These are phyloP conservation scores for Neofusicoccum sp. DNA, from an alignment of 2,329 filamentous ascomycete species.

Conservation along the genomic window DNA sequence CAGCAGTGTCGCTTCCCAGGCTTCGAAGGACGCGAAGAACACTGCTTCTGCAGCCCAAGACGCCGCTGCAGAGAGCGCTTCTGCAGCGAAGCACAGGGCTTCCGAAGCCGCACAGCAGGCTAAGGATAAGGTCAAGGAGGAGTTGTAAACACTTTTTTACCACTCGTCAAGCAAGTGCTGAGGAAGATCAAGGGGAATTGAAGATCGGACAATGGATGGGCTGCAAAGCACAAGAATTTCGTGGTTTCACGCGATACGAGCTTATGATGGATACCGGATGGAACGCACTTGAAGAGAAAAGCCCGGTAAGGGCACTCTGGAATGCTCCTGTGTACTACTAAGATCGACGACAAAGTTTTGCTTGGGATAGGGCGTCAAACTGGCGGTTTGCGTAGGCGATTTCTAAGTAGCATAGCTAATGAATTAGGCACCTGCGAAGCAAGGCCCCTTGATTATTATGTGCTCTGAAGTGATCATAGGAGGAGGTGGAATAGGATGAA, in stretches of 20 bases:
- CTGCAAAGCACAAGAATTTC: neutral
- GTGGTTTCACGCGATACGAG: conserved; percentile 10
- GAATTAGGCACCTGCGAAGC: neutral
- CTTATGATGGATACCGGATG: conserved; percentile 3
- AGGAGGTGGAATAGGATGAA: neutral
- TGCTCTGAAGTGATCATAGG: neutral
- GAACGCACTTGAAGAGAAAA: neutral
- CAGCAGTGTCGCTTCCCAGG: conserved; percentile 35
- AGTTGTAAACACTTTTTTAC: conserved; percentile 41
- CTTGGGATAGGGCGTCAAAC: neutral
- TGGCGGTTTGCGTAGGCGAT: no score
- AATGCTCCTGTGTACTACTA: conserved; percentile 12
- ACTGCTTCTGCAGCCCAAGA: conserved; percentile 35
- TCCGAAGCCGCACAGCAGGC: conserved; percentile 33
- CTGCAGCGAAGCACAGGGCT: conserved; percentile 25
- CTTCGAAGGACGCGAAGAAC: conserved; percentile 36
- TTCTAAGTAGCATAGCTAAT: neutral
- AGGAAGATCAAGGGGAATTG: neutral
- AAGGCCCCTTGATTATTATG: neutral
- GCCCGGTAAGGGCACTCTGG: neutral
- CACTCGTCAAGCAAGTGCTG: neutral
- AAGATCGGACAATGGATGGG: neutral
- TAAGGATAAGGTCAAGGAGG: conserved; percentile 45
- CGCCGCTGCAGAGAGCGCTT: conserved; percentile 36
- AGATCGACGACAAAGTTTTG: neutral